Percentiles rank a stretch among this genome's conserved stretches.
phyloP scores from a whole-genome alignment of 306 rosid species.

The Sophora flavescens region DNA sequence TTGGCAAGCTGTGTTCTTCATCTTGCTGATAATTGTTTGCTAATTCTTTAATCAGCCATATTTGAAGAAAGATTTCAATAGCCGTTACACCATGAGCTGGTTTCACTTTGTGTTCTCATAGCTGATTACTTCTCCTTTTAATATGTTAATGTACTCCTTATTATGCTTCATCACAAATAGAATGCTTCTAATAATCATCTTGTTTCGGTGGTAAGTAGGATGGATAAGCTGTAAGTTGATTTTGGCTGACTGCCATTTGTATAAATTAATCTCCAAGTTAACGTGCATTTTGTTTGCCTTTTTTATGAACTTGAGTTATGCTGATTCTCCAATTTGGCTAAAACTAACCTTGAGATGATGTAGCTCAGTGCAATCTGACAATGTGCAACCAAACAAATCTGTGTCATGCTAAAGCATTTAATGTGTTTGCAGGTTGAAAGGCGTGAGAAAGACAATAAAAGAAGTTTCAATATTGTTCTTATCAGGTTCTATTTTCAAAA shows the following conservation, averaged over 20 bases:
- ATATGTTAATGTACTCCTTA: conserved; percentile 4
- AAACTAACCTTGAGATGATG: conserved; percentile 2
- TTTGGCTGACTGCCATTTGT: conserved; percentile 10
- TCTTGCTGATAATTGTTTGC: conserved; percentile 42
- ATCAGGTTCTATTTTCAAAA: conserved; percentile 84
- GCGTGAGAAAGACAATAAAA: conserved; percentile 89
- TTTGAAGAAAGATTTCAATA: conserved; percentile 24
- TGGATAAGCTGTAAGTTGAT: not conserved
- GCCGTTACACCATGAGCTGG: conserved; percentile 7
- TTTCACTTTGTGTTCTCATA: conserved; percentile 35
- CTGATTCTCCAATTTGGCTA: conserved; percentile 20
- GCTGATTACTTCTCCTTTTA: not conserved
- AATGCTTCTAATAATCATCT: not conserved
- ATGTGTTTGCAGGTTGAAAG: conserved; percentile 84
- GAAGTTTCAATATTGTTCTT: conserved; percentile 68
- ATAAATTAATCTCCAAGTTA: conserved; percentile 6
- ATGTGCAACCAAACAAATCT: conserved; percentile 25
- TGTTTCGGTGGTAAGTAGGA: conserved; percentile 20
- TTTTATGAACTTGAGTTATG: conserved; percentile 29
- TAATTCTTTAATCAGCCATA: conserved; percentile 15
- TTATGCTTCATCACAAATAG: not conserved
- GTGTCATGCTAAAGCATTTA: conserved; percentile 47
- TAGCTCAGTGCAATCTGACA: conserved; percentile 20
- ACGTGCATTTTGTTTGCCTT: conserved; percentile 19
- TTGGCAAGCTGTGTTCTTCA: conserved; percentile 22